These are phyloP conservation scores for Metschnikowia kunwiensis DNA, from an alignment of 805 yeast species.

Conservation along the genomic window DNA sequence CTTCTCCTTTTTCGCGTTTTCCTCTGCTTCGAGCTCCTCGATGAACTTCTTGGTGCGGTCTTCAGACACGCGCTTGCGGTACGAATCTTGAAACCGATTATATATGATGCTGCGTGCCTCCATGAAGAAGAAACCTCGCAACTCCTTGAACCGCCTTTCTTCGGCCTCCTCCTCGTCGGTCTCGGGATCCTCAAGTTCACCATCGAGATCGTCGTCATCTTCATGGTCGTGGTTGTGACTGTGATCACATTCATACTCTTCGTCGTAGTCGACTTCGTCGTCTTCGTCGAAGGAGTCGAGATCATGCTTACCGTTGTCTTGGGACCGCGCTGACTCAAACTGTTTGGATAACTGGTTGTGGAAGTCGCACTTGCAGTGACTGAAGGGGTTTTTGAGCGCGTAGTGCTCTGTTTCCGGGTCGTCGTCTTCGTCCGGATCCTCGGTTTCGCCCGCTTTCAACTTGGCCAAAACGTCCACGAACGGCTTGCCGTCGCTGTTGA, in stretches of 20 bases:
- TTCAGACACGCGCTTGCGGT: conserved; percentile 76
- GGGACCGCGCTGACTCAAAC: conserved; percentile 29
- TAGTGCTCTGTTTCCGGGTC: conserved; percentile 12
- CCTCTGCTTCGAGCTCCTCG: conserved; percentile 70
- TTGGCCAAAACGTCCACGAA: conserved; percentile 71
- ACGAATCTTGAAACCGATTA: conserved; percentile 65
- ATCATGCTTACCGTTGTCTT: conserved; percentile 27
- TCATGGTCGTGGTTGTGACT: conserved; percentile 23
- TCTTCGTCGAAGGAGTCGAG: conserved; percentile 22
- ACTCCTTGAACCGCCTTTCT: conserved; percentile 56
- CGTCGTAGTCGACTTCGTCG: conserved; percentile 30
- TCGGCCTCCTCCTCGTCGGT: conserved; percentile 11
- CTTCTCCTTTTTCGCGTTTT: conserved; percentile 57
- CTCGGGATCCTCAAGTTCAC: conserved; percentile 22
- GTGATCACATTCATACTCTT: conserved; percentile 7
- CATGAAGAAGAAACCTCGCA: conserved; percentile 73
- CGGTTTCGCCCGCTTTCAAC: conserved; percentile 40
- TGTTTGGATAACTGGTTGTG: conserved; percentile 26
- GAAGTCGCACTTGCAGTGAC: conserved; percentile 6
- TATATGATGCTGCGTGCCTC: conserved; percentile 59
- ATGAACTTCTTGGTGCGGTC: conserved; percentile 62
- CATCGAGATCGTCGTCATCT: conserved; percentile 9
- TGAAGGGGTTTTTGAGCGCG: conserved; percentile 13
- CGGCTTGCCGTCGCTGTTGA: conserved; percentile 72
- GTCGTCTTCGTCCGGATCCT: conserved; percentile 1